Conservation (phyloP, 208 protist genomes). For the Acanthamoeba lugdunensis region DNA sequence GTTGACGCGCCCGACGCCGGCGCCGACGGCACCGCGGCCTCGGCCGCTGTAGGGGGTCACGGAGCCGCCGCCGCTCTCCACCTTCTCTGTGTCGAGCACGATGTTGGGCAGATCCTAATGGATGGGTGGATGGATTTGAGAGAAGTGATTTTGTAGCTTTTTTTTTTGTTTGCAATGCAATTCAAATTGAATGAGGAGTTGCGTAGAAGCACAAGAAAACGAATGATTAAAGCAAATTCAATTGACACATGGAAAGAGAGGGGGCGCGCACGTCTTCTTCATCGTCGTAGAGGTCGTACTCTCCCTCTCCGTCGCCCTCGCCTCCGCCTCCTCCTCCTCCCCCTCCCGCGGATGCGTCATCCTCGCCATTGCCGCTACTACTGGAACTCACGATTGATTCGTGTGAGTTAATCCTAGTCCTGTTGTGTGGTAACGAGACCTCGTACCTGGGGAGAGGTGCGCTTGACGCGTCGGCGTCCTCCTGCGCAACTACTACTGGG, state of each 20-base stretch:
- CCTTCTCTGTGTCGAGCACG: constrained; percentile 37
- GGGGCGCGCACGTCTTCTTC: constrained; percentile 13
- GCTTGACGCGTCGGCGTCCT: too few species aligned
- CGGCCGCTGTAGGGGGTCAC: neutral
- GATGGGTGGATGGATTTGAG: too few species aligned
- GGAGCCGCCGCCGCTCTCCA: neutral
- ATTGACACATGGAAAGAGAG: neutral
- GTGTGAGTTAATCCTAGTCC: too few species aligned
- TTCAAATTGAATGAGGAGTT: too few species aligned
- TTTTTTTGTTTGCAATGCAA: too few species aligned
- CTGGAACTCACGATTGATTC: too few species aligned
- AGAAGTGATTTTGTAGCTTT: too few species aligned
- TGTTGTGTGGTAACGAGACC: too few species aligned
- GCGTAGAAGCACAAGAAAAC: neutral
- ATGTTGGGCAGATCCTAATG: constrained; percentile 60
- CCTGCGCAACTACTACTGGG: too few species aligned
- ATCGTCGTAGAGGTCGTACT: constrained; percentile 58
- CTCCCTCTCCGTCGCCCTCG: neutral
- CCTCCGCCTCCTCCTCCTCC: neutral
- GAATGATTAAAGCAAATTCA: neutral
- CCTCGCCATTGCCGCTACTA: too few species aligned
- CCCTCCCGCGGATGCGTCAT: neutral
- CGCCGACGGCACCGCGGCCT: neutral
- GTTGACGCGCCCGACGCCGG: constrained; percentile 50
- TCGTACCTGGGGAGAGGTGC: too few species aligned